These are phyloP conservation scores for Coffea canephora DNA, from an alignment of 257 asterid genomes.

Conservation along the genomic window DNA sequence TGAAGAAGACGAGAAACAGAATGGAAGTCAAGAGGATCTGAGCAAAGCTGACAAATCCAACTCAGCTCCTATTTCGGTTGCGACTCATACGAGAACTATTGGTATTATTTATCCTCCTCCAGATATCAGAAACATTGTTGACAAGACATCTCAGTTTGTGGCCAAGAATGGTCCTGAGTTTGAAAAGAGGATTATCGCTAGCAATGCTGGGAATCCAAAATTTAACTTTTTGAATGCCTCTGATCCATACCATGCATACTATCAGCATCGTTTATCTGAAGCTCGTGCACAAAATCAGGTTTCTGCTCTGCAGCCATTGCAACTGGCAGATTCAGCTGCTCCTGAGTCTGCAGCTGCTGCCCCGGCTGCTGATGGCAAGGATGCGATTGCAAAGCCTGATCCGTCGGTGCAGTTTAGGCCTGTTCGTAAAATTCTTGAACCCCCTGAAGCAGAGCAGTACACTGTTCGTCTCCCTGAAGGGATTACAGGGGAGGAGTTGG, in stretches of 20 bases:
- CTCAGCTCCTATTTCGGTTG: slow-evolving; percentile 55
- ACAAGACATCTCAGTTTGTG: no score
- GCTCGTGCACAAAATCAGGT: slow-evolving; percentile 43
- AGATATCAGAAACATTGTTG: slow-evolving; percentile 39
- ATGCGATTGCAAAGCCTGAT: slow-evolving; percentile 58
- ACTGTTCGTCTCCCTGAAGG: slow-evolving; percentile 95
- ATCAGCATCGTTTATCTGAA: no score
- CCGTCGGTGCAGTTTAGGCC: slow-evolving; percentile 64
- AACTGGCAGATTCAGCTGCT: slow-evolving; percentile 33
- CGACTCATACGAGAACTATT: slow-evolving; percentile 77
- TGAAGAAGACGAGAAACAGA: slow-evolving; percentile 24
- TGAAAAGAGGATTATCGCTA: no score
- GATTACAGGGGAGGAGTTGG: slow-evolving; percentile 88
- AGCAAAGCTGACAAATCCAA: slow-evolving; percentile 18
- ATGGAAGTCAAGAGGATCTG: slow-evolving; percentile 32
- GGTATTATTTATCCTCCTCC: slow-evolving; percentile 93
- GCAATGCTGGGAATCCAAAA: no score
- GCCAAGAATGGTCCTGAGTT: no score
- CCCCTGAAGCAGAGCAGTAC: slow-evolving; percentile 91
- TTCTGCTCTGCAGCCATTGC: slow-evolving; percentile 37
- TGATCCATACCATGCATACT: no score
- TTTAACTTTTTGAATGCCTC: no score
- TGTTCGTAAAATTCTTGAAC: slow-evolving; percentile 73
- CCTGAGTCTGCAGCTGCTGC: slow-evolving; percentile 43
- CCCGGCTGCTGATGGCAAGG: slow-evolving; percentile 39